A percentile compares a stretch with the other conserved stretches of the same genome.
Conservation (phyloP, 495 filamentous ascomycete species). For the Articulospora tetracladia region DNA sequence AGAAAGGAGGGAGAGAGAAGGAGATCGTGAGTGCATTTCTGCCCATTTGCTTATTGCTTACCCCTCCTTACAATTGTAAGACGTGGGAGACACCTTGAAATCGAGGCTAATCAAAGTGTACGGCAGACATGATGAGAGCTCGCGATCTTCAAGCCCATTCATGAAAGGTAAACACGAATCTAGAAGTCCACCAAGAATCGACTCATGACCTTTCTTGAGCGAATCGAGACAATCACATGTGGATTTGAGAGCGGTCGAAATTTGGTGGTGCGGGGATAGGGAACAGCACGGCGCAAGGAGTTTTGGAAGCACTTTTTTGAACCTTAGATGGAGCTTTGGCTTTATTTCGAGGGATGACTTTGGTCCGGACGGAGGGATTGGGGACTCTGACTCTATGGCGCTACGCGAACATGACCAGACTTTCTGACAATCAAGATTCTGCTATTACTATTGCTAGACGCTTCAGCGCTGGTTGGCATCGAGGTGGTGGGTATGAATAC, state of each 20-base stretch:
- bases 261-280: not conserved
- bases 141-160: not conserved
- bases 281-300: slow-evolving; percentile 9
- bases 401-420: too few species aligned
- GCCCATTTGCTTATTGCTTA: too few species aligned
- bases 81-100: not conserved
- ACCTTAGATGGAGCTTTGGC: too few species aligned
- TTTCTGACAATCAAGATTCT: too few species aligned
- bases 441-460: too few species aligned
- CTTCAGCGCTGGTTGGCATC: too few species aligned
- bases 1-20: slow-evolving; percentile 79
- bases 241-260: not conserved
- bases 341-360: too few species aligned
- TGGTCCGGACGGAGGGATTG: too few species aligned
- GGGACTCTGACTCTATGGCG: too few species aligned
- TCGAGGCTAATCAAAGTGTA: not conserved
- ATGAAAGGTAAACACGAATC: slow-evolving; percentile 19
- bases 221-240: not conserved
- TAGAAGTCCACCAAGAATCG: slow-evolving; percentile 22
- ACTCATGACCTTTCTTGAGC: slow-evolving; percentile 12
- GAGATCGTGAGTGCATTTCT: slow-evolving; percentile 61
- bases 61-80: not conserved
- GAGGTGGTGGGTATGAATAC: too few species aligned
- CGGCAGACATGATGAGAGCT: slow-evolving; percentile 2
- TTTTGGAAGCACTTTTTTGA: too few species aligned